Evolutionary conservation across 176 grass and related monocot genomes (phyloP).

Genomic region (Juncus inflexus): DNA sequence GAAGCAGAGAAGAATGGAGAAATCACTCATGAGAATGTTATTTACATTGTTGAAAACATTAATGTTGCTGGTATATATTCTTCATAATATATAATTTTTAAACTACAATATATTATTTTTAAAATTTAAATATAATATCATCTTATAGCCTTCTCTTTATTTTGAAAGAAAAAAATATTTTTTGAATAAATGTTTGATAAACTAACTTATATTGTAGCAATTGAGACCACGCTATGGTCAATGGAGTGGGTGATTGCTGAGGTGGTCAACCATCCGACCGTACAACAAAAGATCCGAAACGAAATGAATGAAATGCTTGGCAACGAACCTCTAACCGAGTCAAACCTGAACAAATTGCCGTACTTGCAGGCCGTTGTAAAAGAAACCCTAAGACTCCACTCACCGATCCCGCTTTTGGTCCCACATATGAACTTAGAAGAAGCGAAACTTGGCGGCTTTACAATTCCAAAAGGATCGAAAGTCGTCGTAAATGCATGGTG

Average conservation of each 20-base stretch:
- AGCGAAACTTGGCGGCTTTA: slow-evolving; percentile 31
- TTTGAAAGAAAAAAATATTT: not conserved
- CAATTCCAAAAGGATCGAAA: slow-evolving; percentile 31
- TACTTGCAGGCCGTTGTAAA: slow-evolving; percentile 36
- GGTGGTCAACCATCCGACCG: slow-evolving; percentile 28
- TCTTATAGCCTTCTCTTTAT: not conserved
- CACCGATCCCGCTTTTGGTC: slow-evolving; percentile 33
- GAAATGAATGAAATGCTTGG: slow-evolving; percentile 26
- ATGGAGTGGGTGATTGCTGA: slow-evolving; percentile 37
- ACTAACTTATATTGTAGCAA: slow-evolving; percentile 22
- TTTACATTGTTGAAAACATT: slow-evolving; percentile 40
- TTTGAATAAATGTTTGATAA: not conserved
- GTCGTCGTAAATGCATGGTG: slow-evolving; percentile 36
- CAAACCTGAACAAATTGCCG: slow-evolving; percentile 19
- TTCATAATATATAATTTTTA: not conserved
- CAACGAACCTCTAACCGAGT: slow-evolving; percentile 26
- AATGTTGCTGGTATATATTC: slow-evolving; percentile 33
- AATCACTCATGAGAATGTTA: slow-evolving; percentile 34
- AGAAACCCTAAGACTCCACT: slow-evolving; percentile 35
- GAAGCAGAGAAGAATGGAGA: slow-evolving; percentile 38
- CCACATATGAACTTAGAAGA: slow-evolving; percentile 38
- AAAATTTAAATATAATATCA: too few relatives aligned
- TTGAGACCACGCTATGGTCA: slow-evolving; percentile 36
- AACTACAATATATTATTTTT: not conserved
- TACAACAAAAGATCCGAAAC: slow-evolving; percentile 28